Base-by-base conservation (phyloP, 1,284 basidiomycete genomes). In the Apiotrichum mycotoxinovorans region DNA sequence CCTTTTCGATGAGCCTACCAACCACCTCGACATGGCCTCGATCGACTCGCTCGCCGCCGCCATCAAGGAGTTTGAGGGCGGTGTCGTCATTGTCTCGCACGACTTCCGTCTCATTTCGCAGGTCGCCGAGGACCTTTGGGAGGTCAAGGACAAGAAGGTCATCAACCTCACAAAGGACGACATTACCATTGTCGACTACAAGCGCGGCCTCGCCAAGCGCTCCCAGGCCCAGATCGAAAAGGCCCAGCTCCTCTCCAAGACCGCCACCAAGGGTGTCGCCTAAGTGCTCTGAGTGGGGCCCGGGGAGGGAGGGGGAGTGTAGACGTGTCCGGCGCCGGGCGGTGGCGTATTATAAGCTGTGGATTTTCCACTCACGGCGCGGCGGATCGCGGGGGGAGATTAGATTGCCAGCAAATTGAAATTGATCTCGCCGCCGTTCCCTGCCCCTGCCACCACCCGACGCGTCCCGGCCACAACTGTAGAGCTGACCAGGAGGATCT, bases 61-160 rank as follows among this genome's bases (percentile, higher is more conserved):
- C 51, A 98, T 98, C 82, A 96, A 96, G 79, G 90, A 90, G 73
- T 98, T 93, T 75, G 88, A 91, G 72, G 95, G 96, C 61, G 95
- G 95, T 74, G 96, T 98, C 51, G 95, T 96, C 62, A 95, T 96
- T 71, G 92, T 96, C 63, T 95, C 92, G 46, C 93, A 96, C 82
- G 91, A 96, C 78, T 96, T 96, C 87, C 87, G 91, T 71, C 85
- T 95, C 62, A 95, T 95, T 75, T 88, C 88, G 53, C 93, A 96
- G 79, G 92, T 96, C 46, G 93, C 91, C 53, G 88, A 98, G 74
- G 94, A 98, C 76, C 85, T 98, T 14, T 98, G 95, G 95, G 95
- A 98, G 79, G 95, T 98, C 59, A 92, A 92, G 76, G 84, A 93
- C 77, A 87, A 88, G 78, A 91, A 90, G 76, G 94, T 98, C 75